Evolutionary conservation across 495 filamentous ascomycete genomes (phyloP), one percentile per base, ranked within the genome.

Genomic region (Penicillium manginii): DNA sequence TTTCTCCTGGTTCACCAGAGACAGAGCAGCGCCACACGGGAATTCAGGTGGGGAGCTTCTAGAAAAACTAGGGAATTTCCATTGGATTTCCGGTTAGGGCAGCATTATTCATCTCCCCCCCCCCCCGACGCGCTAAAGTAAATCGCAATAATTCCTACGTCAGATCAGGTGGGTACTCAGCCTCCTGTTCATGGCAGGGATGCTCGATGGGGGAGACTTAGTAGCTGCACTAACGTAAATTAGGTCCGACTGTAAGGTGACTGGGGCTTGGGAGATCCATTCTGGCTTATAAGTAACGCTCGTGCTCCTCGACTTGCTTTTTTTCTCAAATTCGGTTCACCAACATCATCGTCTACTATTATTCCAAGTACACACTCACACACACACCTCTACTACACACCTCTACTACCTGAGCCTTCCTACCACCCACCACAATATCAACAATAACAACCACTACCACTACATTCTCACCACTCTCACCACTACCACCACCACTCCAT

Each of bases 101-200:
- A 54, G 56, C 37, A 61, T 61, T 61, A 66, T 59, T 63, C 57
- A 61, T 67, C 54, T 5, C 15, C 35, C 12, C 37, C 23, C 26
- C n/a, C 31, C 12, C 37, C 23, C 26, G 45, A 48, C 15, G 15
- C 42, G 26, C 46, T 37, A 54, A 54, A 58, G 43, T 53, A 32
- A 64, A 67, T 65, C 64, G 63, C 32, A 68, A 59, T 43, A 51
- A 62, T 63, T 61, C 62, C 67, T 70, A 70, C 67, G 67, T 70
- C 67, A 70, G 67, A 68, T 70, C 58, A 70, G 48, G 67, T 70
- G 67, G 67, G 62, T 57, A 48, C 67, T 70, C 64, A 70, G 67
- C 67, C 74, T 77, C 67, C 69, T 72, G 72, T 70, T 72, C 68
- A 66, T 67, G 64, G 65, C 72, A 76, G 68, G 74, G 71, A 70